Evolutionary conservation across 2,329 filamentous ascomycete genomes (phyloP).

Genomic region (Pezicula neosporulosa): DNA sequence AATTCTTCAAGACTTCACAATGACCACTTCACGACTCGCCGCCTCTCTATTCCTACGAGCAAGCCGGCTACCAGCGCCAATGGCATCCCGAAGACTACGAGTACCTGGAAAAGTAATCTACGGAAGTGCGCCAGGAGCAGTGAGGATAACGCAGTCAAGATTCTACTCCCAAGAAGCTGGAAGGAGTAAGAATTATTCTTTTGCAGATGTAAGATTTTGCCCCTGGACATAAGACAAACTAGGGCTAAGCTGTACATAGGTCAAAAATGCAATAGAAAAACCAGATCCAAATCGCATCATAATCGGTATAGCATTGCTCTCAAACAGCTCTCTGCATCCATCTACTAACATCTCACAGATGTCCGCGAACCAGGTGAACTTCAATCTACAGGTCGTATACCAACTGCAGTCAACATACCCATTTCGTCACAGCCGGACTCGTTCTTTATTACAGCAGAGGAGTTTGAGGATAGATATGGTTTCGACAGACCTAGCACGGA

Average conservation of each 20-base stretch:
- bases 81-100: neutral
- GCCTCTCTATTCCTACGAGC: neutral
- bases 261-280: constrained; percentile 35
- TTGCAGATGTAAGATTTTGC: constrained; percentile 35
- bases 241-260: constrained; percentile 26
- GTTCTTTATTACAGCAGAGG: constrained; percentile 69
- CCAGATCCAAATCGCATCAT: constrained; percentile 35
- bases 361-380: constrained; percentile 72
- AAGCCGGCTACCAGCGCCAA: neutral
- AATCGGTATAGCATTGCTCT: constrained; percentile 37
- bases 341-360: constrained; percentile 40
- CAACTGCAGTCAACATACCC: constrained; percentile 78
- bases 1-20: neutral
- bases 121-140: constrained; percentile 3
- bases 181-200: constrained; percentile 42
- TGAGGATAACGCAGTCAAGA: constrained; percentile 7
- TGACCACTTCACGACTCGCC: neutral
- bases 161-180: constrained; percentile 13
- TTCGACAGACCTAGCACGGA: constrained; percentile 63
- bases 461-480: constrained; percentile 81
- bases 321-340: neutral
- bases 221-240: neutral
- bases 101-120: neutral
- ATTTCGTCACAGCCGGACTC: constrained; percentile 74
- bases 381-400: constrained; percentile 65